Evolutionary conservation across 345 rosid genomes (phyloP).

Genomic region (Cardiospermum halicacabum): DNA sequence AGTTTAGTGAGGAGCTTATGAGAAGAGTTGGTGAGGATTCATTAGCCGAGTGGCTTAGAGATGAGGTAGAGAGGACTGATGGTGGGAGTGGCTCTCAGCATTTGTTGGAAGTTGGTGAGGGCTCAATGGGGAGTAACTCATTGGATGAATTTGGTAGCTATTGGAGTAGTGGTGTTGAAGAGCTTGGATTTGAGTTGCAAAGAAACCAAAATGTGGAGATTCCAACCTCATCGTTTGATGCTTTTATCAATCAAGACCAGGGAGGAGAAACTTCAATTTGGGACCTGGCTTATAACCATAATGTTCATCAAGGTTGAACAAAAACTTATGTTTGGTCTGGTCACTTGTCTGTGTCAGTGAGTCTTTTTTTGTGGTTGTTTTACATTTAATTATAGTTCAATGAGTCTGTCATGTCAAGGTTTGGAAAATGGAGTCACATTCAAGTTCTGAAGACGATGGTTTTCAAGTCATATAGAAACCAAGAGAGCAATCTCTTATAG

Average conservation of each 20-base stretch:
- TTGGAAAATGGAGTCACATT: too few relatives aligned
- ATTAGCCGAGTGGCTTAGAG: slow-evolving; percentile 15
- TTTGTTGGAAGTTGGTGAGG: slow-evolving; percentile 12
- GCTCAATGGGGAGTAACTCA: not conserved
- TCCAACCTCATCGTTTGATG: slow-evolving; percentile 1
- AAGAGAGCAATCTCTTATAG: too few relatives aligned
- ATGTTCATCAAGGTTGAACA: not conserved
- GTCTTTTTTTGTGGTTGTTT: too few relatives aligned
- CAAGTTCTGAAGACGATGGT: too few relatives aligned
- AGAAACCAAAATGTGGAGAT: slow-evolving; percentile 7
- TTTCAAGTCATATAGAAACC: too few relatives aligned
- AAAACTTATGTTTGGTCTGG: too few relatives aligned
- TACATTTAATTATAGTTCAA: too few relatives aligned
- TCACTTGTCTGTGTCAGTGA: too few relatives aligned
- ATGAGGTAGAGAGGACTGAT: slow-evolving; percentile 17
- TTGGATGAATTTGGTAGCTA: slow-evolving; percentile 18
- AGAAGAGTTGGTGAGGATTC: not conserved
- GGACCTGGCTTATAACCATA: slow-evolving; percentile 31
- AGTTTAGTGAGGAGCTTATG: too few relatives aligned
- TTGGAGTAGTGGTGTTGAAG: slow-evolving; percentile 22
- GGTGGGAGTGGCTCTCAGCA: not conserved
- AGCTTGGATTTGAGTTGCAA: slow-evolving; percentile 12
- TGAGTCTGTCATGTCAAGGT: too few relatives aligned
- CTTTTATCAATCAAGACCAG: not conserved
- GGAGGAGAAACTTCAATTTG: slow-evolving; percentile 27